Conservation (phyloP, 352 stramenopile species). For the Phytopythium mirpurense region DNA sequence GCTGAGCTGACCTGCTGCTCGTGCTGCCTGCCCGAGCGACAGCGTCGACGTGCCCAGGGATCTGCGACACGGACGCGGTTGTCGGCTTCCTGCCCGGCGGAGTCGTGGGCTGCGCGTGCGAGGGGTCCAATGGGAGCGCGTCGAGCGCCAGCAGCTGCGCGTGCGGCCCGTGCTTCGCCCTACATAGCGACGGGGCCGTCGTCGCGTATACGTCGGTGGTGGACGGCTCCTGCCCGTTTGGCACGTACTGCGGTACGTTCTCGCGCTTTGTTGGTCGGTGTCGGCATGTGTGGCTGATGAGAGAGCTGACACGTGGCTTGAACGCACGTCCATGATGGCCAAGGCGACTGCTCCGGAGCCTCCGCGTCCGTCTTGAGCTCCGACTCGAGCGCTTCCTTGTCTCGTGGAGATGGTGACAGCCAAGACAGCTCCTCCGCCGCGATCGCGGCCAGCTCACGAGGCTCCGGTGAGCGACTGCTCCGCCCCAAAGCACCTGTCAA, state of each 20-base stretch:
- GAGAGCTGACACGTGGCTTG: neutral
- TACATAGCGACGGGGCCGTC: constrained; percentile 15
- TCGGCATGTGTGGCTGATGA: neutral
- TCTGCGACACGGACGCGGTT: constrained; percentile 35
- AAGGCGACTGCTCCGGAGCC: neutral
- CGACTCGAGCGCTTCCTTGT: neutral
- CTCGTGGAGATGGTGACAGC: too few relatives aligned
- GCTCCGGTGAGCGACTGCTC: too few relatives aligned
- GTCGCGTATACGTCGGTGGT: constrained; percentile 24
- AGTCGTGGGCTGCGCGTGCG: constrained; percentile 21
- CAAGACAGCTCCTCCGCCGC: too few relatives aligned
- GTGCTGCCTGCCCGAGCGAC: too few relatives aligned
- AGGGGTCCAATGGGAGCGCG: constrained; percentile 16
- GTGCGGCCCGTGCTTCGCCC: constrained; percentile 36
- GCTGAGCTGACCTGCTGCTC: too few relatives aligned
- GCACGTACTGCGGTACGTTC: constrained; percentile 22
- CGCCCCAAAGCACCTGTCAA: too few relatives aligned
- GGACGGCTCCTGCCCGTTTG: constrained; percentile 25
- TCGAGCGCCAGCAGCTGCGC: constrained; percentile 19
- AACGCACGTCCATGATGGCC: neutral
- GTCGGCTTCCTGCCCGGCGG: constrained; percentile 34
- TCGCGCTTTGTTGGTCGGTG: neutral
- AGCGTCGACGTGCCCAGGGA: constrained; percentile 17
- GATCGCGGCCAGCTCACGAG: too few relatives aligned
- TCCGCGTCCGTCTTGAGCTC: neutral